Conservation (phyloP, 1,284 basidiomycete species). For the Rhodotorula sp. region DNA sequence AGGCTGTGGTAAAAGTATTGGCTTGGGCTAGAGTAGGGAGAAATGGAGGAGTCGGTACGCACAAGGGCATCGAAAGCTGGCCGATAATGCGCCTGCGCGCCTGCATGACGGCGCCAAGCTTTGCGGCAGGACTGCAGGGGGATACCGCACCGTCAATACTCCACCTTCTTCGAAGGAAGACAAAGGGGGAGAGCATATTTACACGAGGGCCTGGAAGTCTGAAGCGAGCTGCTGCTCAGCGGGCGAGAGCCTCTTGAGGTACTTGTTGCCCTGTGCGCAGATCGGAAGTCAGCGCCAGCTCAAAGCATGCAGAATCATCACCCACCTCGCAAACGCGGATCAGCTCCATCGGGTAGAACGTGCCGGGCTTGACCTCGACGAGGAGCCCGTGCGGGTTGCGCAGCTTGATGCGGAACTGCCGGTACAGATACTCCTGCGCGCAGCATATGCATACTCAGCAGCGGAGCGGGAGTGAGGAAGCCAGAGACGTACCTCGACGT, state of each 20-base stretch:
- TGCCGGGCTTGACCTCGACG: constrained; percentile 7
- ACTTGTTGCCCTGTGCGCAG: background rate
- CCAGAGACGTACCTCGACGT: constrained; percentile 11
- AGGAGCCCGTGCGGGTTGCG: constrained; percentile 12
- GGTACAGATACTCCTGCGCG: constrained; percentile 14
- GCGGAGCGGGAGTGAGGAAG: no score
- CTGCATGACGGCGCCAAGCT: background rate
- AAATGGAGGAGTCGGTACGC: background rate
- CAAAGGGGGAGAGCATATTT: no score
- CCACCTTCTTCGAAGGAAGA: no score
- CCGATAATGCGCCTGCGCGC: background rate
- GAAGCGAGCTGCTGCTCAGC: constrained; percentile 1
- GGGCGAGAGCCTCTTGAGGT: constrained; percentile 4
- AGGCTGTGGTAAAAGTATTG: background rate
- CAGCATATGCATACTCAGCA: no score
- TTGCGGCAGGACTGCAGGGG: background rate
- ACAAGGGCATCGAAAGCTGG: background rate
- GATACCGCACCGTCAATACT: no score
- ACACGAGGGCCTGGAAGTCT: constrained; percentile 17
- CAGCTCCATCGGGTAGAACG: constrained; percentile 20
- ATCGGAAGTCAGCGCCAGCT: background rate
- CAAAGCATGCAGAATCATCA: background rate
- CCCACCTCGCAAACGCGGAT: constrained; percentile 7
- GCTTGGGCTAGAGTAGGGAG: no score
- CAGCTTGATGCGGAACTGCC: constrained; percentile 3